Evolutionary conservation across 345 rosid species (phyloP).

Genomic region (Sonneratia caseolaris): DNA sequence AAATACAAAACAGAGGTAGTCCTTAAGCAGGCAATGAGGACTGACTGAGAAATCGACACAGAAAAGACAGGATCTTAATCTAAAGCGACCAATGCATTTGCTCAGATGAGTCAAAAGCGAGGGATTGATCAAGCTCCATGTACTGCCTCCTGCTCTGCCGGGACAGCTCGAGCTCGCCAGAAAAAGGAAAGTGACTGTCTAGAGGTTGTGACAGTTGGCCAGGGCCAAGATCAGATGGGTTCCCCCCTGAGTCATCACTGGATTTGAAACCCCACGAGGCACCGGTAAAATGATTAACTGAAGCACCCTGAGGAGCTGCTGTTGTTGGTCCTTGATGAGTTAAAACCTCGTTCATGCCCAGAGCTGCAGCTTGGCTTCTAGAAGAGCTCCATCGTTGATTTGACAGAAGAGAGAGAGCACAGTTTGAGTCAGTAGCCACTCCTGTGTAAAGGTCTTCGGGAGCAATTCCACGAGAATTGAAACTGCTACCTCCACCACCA

Average conservation of each 20-base stretch:
- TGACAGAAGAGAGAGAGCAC: conserved; percentile 99
- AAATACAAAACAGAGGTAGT: not conserved
- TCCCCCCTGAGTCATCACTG: conserved; percentile 24
- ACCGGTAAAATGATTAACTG: conserved; percentile 34
- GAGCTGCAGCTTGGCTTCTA: conserved; percentile 28
- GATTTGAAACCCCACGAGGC: conserved; percentile 37
- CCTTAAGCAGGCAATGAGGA: not conserved
- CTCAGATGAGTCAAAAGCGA: conserved; percentile 48
- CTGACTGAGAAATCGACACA: not conserved
- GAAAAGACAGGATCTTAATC: conserved; percentile 2
- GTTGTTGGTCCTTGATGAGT: conserved; percentile 18
- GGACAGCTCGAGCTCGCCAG: conserved; percentile 42
- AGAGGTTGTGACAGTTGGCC: conserved; percentile 39
- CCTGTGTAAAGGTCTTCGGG: conserved; percentile 64
- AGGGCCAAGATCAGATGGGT: conserved; percentile 40
- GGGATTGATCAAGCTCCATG: conserved; percentile 44
- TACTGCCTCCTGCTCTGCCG: conserved; percentile 48
- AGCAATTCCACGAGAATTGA: conserved; percentile 34
- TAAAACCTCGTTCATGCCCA: conserved; percentile 21
- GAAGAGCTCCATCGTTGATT: conserved; percentile 60
- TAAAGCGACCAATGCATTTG: conserved; percentile 68
- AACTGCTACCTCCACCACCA: conserved; percentile 35
- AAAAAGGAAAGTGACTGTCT: conserved; percentile 27
- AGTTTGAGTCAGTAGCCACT: conserved; percentile 47
- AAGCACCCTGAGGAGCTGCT: conserved; percentile 32